Percentiles rank a stretch among this genome's conserved stretches.
Evolutionary conservation across 176 grass and related monocot genomes (phyloP).

Genomic region (Zoysia japonica): DNA sequence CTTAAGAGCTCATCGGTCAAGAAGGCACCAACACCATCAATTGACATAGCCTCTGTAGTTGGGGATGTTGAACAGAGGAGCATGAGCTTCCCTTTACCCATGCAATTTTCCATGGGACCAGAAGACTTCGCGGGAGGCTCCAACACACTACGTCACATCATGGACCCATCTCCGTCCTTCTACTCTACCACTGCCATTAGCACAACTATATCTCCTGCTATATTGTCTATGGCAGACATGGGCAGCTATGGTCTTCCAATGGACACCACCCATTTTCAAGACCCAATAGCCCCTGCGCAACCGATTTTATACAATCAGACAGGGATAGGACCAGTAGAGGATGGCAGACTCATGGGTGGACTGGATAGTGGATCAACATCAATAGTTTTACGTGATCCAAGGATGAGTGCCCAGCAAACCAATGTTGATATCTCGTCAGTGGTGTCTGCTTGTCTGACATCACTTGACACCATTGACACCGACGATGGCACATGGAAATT

Average conservation of each 20-base stretch:
- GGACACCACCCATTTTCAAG: not conserved
- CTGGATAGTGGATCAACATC: not conserved
- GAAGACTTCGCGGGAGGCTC: not conserved
- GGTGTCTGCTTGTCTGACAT: not conserved
- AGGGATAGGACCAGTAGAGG: not conserved
- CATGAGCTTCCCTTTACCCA: not conserved
- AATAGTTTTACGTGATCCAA: slow-evolving; percentile 19
- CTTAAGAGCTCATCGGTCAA: slow-evolving; percentile 44
- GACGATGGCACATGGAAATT: not conserved
- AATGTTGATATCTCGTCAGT: slow-evolving; percentile 27
- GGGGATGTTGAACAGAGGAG: not conserved
- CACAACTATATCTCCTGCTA: not conserved
- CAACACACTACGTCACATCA: not conserved
- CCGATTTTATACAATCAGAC: not conserved
- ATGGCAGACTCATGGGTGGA: not conserved
- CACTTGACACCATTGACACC: not conserved
- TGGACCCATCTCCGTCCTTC: not conserved
- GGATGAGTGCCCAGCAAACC: not conserved
- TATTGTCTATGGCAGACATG: not conserved
- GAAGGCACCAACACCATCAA: not conserved
- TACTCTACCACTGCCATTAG: not conserved
- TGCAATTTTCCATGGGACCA: not conserved
- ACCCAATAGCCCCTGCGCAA: not conserved
- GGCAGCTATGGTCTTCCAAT: not conserved
- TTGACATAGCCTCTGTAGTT: not conserved